Evolutionary conservation across 331 rosid species (phyloP).

Genomic region (Spiraea crenata): DNA sequence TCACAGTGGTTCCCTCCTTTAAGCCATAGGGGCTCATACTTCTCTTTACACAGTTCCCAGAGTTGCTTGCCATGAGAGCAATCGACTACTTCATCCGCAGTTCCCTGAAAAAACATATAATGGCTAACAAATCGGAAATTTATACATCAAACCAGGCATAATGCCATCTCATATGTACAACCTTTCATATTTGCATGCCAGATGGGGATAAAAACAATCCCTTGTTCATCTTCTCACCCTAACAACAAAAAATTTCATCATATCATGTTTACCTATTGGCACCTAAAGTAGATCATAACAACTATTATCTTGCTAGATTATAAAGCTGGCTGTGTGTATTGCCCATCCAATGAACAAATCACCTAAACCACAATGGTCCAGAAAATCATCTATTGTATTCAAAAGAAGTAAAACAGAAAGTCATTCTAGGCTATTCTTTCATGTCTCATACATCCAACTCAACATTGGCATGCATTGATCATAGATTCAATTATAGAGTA

Average conservation of each 20-base stretch:
- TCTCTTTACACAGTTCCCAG: slow-evolving; percentile 95
- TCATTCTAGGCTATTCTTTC: not conserved
- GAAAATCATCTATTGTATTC: not conserved
- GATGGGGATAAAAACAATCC: not conserved
- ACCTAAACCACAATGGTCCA: not conserved
- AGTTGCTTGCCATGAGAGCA: slow-evolving; percentile 95
- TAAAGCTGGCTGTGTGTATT: not conserved
- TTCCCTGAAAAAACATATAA: slow-evolving; percentile 59
- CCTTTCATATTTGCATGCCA: not conserved
- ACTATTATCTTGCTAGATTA: too few relatives aligned
- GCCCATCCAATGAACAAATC: not conserved
- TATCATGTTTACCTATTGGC: not conserved
- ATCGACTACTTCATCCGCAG: slow-evolving; percentile 92
- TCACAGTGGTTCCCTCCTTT: slow-evolving; percentile 95
- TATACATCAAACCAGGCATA: not conserved
- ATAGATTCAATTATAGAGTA: slow-evolving; percentile 5
- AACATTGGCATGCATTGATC: not conserved
- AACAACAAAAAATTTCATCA: not conserved
- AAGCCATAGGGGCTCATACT: slow-evolving; percentile 91
- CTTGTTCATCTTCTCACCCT: not conserved
- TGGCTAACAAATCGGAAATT: not conserved
- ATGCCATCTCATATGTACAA: not conserved
- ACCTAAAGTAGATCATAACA: slow-evolving; percentile 1
- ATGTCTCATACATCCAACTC: not conserved
- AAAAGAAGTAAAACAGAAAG: not conserved